Percentiles rank a stretch among this genome's conserved stretches.
Conservation (phyloP, 208 protist species). For the Angomonas ambiguus region DNA sequence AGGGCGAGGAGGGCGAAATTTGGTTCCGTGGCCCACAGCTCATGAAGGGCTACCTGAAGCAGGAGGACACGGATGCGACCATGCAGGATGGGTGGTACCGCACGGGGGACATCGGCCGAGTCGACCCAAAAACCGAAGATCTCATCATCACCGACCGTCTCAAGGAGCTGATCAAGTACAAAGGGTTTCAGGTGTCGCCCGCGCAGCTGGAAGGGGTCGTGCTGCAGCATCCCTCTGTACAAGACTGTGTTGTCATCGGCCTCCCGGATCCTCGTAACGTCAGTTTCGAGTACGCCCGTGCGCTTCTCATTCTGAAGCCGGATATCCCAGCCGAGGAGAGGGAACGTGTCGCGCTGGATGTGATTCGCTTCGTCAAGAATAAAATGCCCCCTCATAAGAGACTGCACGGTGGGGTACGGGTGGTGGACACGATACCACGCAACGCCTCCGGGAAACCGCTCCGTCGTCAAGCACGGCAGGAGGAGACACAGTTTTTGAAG, state of each 20-base stretch:
- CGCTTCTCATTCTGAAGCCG: conserved; percentile 54
- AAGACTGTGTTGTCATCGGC: conserved; percentile 69
- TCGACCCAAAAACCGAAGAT: conserved; percentile 38
- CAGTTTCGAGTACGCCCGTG: conserved; percentile 67
- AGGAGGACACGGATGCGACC: conserved; percentile 32
- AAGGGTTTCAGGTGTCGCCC: conserved; percentile 87
- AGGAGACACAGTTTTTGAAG: conserved; percentile 6
- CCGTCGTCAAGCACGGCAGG: conserved; percentile 32
- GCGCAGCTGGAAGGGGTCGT: conserved; percentile 67
- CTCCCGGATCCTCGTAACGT: conserved; percentile 37
- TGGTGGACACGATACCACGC: conserved; percentile 47
- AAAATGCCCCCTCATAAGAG: conserved; percentile 61
- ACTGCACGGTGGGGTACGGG: conserved; percentile 60
- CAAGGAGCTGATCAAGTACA: conserved; percentile 91
- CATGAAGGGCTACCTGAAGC: conserved; percentile 69
- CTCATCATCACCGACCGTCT: conserved; percentile 64
- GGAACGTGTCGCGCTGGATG: conserved; percentile 15
- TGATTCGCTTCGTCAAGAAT: conserved; percentile 34
- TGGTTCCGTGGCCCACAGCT: conserved; percentile 69
- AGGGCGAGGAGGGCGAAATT: conserved; percentile 54
- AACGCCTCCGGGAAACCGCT: conserved; percentile 74
- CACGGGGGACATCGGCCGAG: conserved; percentile 71
- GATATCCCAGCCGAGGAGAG: conserved; percentile 22
- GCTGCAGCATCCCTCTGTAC: conserved; percentile 46
- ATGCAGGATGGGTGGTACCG: conserved; percentile 62